Conservation (phyloP, 148 eudicot species). For the Drosera capensis region DNA sequence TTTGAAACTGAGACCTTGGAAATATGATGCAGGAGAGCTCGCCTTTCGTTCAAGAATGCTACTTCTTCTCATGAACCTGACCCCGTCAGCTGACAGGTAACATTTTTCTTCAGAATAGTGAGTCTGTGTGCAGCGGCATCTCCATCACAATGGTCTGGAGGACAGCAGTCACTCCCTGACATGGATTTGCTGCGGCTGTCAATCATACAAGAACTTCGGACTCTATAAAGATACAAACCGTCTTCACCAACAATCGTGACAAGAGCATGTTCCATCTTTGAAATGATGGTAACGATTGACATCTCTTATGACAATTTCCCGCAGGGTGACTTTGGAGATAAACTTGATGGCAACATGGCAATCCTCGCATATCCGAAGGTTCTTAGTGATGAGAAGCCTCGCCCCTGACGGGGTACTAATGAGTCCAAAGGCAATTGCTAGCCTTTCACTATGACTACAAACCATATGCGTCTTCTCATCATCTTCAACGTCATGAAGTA, state of each 20-base stretch:
- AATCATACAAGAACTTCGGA: too few species aligned
- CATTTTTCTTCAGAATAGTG: too few species aligned
- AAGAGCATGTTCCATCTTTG: slow-evolving; percentile 52
- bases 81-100: too few species aligned
- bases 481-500: slow-evolving; percentile 51
- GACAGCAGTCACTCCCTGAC: too few species aligned
- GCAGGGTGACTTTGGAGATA: slow-evolving; percentile 22
- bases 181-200: too few species aligned
- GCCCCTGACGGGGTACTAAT: slow-evolving; percentile 34
- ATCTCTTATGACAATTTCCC: slow-evolving; percentile 23
- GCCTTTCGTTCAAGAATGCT: too few species aligned
- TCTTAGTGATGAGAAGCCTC: slow-evolving; percentile 44
- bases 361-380: slow-evolving; percentile 49
- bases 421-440: slow-evolving; percentile 65
- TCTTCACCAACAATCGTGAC: slow-evolving; percentile 49
- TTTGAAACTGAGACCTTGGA: too few species aligned
- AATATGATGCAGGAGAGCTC: too few species aligned
- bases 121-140: too few species aligned
- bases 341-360: slow-evolving; percentile 55
- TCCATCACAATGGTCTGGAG: too few species aligned
- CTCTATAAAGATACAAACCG: too few species aligned
- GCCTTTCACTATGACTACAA: slow-evolving; percentile 49
- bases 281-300: slow-evolving; percentile 45
- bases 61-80: too few species aligned
- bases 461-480: slow-evolving; percentile 52